Conservation (phyloP, 2,329 filamentous ascomycete genomes). For the Huntiella abstrusa region DNA sequence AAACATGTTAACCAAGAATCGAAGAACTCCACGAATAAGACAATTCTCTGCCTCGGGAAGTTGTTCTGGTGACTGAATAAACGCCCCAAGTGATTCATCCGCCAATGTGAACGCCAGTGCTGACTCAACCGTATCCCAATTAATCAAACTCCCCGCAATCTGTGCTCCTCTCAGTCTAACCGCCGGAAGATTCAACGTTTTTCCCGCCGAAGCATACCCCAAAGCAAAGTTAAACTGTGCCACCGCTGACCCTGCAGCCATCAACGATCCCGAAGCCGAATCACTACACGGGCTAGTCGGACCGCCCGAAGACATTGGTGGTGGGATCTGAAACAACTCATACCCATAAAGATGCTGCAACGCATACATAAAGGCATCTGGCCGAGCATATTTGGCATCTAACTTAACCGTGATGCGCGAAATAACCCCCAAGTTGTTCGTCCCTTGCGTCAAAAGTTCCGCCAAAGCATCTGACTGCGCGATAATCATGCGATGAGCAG, state of each 20-base stretch:
- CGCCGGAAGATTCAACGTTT: constrained; percentile 34
- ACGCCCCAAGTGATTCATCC: constrained; percentile 15
- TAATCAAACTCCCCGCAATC: constrained; percentile 36
- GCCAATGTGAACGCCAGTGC: constrained; percentile 36
- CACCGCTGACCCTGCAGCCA: constrained; percentile 11
- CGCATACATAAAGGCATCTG: constrained; percentile 37
- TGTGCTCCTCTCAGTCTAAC: constrained; percentile 39
- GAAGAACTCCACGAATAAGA: constrained; percentile 35
- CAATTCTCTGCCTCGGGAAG: constrained; percentile 31
- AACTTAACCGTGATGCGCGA: too few species aligned
- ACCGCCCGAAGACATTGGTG: constrained; percentile 18
- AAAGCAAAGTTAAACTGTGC: constrained; percentile 37
- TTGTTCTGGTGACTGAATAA: constrained; percentile 21
- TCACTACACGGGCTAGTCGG: constrained; percentile 17
- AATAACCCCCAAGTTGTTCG: too few species aligned
- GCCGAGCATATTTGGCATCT: constrained; percentile 30
- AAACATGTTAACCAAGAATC: constrained; percentile 42
- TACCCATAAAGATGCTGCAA: constrained; percentile 39
- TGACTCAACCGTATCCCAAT: constrained; percentile 43
- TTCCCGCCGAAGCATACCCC: constrained; percentile 45
- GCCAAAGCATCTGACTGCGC: constrained; percentile 26
- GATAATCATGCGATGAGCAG: constrained; percentile 36
- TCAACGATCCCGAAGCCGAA: constrained; percentile 17
- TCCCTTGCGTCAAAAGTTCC: too few species aligned
- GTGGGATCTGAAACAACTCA: constrained; percentile 25